A percentile compares a stretch with the other conserved stretches of the same genome.
These are phyloP conservation scores for Ogataea haglerorum DNA, from an alignment of 805 yeast species.

Conservation along the genomic window DNA sequence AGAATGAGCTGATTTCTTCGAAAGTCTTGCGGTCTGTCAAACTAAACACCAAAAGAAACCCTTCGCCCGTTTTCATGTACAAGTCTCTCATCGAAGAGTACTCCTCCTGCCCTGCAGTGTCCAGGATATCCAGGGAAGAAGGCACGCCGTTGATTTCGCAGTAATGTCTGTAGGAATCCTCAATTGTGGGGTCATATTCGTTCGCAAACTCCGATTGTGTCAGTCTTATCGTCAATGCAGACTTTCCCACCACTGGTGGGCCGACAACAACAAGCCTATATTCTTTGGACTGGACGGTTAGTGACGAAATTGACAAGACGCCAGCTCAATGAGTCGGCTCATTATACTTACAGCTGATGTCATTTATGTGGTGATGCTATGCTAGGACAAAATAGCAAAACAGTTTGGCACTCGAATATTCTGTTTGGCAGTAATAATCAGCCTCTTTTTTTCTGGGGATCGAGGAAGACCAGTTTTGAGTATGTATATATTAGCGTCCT, in stretches of 20 bases:
- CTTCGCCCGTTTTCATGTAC: constrained; percentile 95
- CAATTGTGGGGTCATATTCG: constrained; percentile 98
- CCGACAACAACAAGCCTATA: constrained; percentile 95
- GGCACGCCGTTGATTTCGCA: constrained; percentile 78
- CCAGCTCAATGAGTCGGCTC: too few relatives aligned
- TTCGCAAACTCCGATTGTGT: constrained; percentile 94
- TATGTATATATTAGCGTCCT: background rate
- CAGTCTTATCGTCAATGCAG: constrained; percentile 91
- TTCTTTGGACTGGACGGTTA: constrained; percentile 44
- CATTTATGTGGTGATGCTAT: background rate
- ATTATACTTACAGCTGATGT: constrained; percentile 8
- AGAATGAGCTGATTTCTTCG: constrained; percentile 78
- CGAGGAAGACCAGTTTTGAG: background rate
- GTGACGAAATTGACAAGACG: background rate
- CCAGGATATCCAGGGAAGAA: constrained; percentile 80
- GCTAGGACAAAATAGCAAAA: background rate
- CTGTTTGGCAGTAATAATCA: background rate
- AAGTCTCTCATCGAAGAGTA: constrained; percentile 91
- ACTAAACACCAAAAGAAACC: constrained; percentile 83
- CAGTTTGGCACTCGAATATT: background rate
- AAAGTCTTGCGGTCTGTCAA: constrained; percentile 82
- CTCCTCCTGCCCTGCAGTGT: constrained; percentile 98
- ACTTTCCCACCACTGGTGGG: constrained; percentile 98
- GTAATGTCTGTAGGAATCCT: constrained; percentile 85
- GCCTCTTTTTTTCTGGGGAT: background rate